Conservation (phyloP, 2,329 filamentous ascomycete species). For the Colletotrichum kahawae region DNA sequence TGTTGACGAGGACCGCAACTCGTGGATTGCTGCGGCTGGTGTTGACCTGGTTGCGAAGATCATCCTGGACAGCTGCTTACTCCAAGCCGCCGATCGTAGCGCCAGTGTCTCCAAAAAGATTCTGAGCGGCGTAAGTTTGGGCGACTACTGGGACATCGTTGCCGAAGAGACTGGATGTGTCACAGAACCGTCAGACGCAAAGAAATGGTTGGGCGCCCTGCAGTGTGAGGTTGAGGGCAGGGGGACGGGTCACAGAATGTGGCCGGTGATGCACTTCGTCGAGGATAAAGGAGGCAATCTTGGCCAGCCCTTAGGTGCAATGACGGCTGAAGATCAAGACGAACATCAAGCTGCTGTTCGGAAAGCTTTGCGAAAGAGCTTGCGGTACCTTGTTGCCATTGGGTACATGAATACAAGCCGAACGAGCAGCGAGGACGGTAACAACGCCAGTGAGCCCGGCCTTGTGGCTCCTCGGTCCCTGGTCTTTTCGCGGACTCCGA, state of each 20-base stretch:
- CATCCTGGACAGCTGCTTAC: slow-evolving; percentile 1
- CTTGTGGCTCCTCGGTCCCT: slow-evolving; percentile 24
- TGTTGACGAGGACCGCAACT: slow-evolving; percentile 7
- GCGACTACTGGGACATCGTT: slow-evolving; percentile 26
- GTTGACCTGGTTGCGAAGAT: slow-evolving; percentile 18
- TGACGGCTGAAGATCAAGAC: background rate
- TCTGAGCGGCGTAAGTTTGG: slow-evolving; percentile 16
- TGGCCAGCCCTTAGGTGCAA: background rate
- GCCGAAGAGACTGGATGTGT: background rate
- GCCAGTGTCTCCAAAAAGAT: background rate
- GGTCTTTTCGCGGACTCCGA: slow-evolving; percentile 3
- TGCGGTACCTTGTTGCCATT: slow-evolving; percentile 5
- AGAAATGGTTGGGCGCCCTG: background rate
- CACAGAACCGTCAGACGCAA: slow-evolving; percentile 3
- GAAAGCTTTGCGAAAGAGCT: background rate
- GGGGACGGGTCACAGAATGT: slow-evolving; percentile 24
- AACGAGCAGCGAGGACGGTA: background rate
- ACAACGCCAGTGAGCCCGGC: slow-evolving; percentile 6
- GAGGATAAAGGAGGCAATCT: slow-evolving; percentile 1
- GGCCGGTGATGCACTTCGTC: slow-evolving; percentile 29
- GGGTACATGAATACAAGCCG: background rate
- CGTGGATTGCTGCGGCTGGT: slow-evolving; percentile 24
- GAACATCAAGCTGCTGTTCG: background rate
- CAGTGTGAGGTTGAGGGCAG: slow-evolving; percentile 7
- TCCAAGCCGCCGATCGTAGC: background rate